Evolutionary conservation across 768 basidiomycete genomes (phyloP).

Genomic region (Sistotremastrum niveocremeum): DNA sequence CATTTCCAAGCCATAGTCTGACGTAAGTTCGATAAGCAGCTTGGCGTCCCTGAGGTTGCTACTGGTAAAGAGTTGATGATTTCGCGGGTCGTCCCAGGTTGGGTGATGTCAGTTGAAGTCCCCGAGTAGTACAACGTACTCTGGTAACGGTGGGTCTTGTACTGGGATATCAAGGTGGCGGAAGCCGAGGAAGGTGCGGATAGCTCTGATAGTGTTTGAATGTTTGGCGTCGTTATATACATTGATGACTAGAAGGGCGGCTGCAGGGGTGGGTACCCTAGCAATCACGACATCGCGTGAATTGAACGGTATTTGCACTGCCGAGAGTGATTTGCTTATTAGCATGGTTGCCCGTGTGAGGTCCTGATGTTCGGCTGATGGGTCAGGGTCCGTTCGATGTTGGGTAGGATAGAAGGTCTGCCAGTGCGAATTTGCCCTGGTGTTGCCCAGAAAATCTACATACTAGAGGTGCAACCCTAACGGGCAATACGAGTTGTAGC

Average conservation of each 20-base stretch:
- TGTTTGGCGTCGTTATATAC: slow-evolving; percentile 2
- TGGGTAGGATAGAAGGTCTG: slow-evolving; percentile 14
- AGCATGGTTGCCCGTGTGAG: no score
- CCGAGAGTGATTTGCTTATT: no score
- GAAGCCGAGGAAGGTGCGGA: neutral
- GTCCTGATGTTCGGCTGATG: no score
- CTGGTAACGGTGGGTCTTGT: no score
- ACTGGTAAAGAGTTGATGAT: slow-evolving; percentile 15
- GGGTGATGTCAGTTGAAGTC: slow-evolving; percentile 31
- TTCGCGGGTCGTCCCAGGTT: slow-evolving; percentile 22
- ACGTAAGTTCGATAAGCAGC: slow-evolving; percentile 21
- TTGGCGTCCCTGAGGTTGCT: neutral
- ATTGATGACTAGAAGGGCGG: neutral
- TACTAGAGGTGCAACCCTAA: no score
- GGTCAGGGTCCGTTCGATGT: slow-evolving; percentile 5
- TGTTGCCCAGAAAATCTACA: slow-evolving; percentile 11
- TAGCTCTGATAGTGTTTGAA: neutral
- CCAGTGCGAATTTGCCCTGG: slow-evolving; percentile 8
- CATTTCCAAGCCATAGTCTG: slow-evolving; percentile 19
- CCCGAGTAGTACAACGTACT: slow-evolving; percentile 20
- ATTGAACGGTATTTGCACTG: no score
- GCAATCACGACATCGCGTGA: no score
- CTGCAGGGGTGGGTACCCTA: neutral
- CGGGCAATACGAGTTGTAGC: no score
- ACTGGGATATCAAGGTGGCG: neutral